These are phyloP conservation scores for Trichoderma koningii DNA, from an alignment of 2,329 filamentous ascomycete genomes.

Conservation along the genomic window DNA sequence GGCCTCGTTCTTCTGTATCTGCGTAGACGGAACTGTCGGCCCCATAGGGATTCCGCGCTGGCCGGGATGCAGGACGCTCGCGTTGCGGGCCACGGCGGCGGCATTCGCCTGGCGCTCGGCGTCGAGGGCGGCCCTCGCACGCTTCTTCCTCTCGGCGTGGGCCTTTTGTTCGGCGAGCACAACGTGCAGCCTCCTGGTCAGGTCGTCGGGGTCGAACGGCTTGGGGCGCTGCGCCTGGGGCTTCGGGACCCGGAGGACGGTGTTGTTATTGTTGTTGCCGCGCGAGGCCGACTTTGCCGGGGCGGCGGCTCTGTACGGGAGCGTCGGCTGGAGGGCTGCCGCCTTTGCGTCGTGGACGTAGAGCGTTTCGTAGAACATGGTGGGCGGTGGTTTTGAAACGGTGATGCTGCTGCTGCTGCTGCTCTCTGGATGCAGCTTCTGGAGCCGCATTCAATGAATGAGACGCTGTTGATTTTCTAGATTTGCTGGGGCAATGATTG, in stretches of 20 bases:
- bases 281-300: conserved; percentile 27
- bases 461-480: no score
- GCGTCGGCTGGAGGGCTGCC: conserved; percentile 9
- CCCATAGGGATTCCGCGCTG: conserved; percentile 17
- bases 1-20: conserved; percentile 14
- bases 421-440: neutral
- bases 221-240: conserved; percentile 34
- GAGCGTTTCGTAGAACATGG: conserved; percentile 27
- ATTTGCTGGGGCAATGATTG: neutral
- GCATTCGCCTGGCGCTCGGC: conserved; percentile 28
- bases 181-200: conserved; percentile 53
- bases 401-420: neutral
- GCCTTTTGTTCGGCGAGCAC: conserved; percentile 55
- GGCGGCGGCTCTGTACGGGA: conserved; percentile 1
- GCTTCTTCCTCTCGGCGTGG: conserved; percentile 41
- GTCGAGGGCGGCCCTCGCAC: conserved; percentile 33
- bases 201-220: conserved; percentile 56
- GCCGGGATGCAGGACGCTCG: neutral
- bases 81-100: conserved; percentile 4
- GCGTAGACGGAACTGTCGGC: conserved; percentile 4
- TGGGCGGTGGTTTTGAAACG: neutral
- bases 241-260: conserved; percentile 3
- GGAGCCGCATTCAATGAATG: conserved; percentile 3
- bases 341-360: conserved; percentile 31
- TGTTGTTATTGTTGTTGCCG: neutral